These are phyloP conservation scores for Chaetoceros tenuissimus DNA, from an alignment of 108 stramenopile genomes.

Conservation along the genomic window DNA sequence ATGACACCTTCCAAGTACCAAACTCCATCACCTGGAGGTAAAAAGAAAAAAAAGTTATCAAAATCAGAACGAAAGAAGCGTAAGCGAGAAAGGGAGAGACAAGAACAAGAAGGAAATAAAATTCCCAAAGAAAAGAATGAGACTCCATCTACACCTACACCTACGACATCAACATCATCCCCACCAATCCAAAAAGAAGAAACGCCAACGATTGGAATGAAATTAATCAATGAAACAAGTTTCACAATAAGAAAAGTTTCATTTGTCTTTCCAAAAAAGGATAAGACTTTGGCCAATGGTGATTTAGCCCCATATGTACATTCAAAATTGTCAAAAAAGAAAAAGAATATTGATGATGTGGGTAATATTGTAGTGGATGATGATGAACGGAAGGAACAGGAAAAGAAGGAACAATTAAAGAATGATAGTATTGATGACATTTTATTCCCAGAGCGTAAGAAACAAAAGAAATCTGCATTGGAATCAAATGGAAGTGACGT, in stretches of 20 bases:
- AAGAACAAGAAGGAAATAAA: no score
- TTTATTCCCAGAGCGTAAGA: constrained; percentile 9
- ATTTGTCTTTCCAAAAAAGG: background rate
- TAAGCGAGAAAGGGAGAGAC: background rate
- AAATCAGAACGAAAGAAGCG: background rate
- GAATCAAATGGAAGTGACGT: background rate
- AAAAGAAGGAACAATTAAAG: background rate
- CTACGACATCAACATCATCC: no score
- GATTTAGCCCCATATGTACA: background rate
- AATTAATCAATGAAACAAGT: background rate
- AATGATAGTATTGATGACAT: constrained; percentile 27
- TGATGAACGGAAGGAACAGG: background rate
- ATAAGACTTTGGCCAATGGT: background rate
- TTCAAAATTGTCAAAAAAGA: background rate
- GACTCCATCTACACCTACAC: no score
- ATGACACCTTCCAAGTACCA: no score
- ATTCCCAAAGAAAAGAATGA: no score
- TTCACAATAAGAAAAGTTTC: background rate
- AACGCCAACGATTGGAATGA: no score
- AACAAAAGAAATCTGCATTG: constrained; percentile 6
- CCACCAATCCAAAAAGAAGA: no score
- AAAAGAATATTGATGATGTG: background rate
- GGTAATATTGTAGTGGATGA: background rate
- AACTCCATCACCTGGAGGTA: no score
- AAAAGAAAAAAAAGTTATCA: background rate